Evolutionary conservation across 139 green algal species (phyloP), one percentile per base, ranked within the genome.

Genomic region (Chlamydomonas schloesseri): DNA sequence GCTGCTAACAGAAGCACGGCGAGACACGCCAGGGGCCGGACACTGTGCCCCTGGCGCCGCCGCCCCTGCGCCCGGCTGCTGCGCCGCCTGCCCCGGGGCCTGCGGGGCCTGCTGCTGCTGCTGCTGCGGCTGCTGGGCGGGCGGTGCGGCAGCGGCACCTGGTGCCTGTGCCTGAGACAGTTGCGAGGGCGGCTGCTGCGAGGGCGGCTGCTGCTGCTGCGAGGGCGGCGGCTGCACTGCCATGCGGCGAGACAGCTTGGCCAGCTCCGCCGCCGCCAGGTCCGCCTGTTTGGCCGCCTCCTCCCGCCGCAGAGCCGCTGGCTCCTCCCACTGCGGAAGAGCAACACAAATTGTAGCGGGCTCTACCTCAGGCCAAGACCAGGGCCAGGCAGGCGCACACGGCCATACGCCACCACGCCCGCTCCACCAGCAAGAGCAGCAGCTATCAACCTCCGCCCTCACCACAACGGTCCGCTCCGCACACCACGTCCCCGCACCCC

Each of bases 251-350:
- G 90, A 89, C 64, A 93, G 87, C 74, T 94, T 94, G 20, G 90
- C 86, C 28, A 96, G 89, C 92, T 97, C 94, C 26, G 92, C 90
- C 21, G 93, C 94, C n/a, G 95, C 94, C 42, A 97, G 88, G 87
- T 94, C 86, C 0, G 93, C 95, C 60, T 95, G 92, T 89, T 97
- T 98, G 47, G 94, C 92, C 50, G 92, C 90, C 73, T 91, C 88
- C 24, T 93, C 93, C 8, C 93, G 84, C 57, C 74, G 55, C 28
- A 93, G 70, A 10, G 92, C 83, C 36, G 92, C 88, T 0, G 88
- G 81, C 71, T 93, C 92, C 64, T 93, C 92, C 92, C 92, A 94
- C 50, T 91, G 82, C 88, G 50, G 37, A 21, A 11, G 55, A n/a
- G n/a, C n/a, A n/a, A n/a, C n/a, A n/a, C n/a, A n/a, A n/a, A n/a